A percentile compares a stretch with the other conserved stretches of the same genome.
phyloP scores from a whole-genome alignment of 352 stramenopile species.

The Phytophthora parvispora region DNA sequence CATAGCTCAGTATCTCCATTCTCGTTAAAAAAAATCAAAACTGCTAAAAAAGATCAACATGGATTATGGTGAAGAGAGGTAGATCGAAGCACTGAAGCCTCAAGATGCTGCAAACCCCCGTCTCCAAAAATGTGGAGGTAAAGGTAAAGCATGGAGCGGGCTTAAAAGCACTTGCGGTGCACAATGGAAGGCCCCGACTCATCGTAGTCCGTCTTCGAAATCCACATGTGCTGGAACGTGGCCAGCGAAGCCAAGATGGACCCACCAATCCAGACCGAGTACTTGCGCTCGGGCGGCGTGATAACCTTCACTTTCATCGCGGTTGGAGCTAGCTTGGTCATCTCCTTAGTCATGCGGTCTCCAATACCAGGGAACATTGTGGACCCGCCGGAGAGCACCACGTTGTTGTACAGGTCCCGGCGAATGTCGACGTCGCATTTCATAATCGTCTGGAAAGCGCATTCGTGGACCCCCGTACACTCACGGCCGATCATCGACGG shows the following conservation, averaged over 20 bases:
- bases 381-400: slow-evolving; percentile 97
- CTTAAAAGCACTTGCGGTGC: slow-evolving; percentile 97
- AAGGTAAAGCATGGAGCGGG: too few species aligned
- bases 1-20: neutral
- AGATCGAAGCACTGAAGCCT: slow-evolving; percentile 27
- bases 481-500: slow-evolving; percentile 94
- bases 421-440: slow-evolving; percentile 94
- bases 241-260: slow-evolving; percentile 97
- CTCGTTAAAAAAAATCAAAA: neutral
- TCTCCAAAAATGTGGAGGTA: too few species aligned
- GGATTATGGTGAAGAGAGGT: neutral
- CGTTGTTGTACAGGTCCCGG: slow-evolving; percentile 96
- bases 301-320: slow-evolving; percentile 98
- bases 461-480: slow-evolving; percentile 86
- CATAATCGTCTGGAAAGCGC: slow-evolving; percentile 84
- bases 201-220: slow-evolving; percentile 98
- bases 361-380: slow-evolving; percentile 97
- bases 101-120: too few species aligned
- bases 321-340: slow-evolving; percentile 88
- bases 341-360: slow-evolving; percentile 95
- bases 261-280: slow-evolving; percentile 98
- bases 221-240: slow-evolving; percentile 99
- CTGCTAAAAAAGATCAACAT: neutral
- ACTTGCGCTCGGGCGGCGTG: slow-evolving; percentile 94
- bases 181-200: slow-evolving; percentile 98